Percentiles rank a stretch among this genome's conserved stretches.
phyloP scores from a whole-genome alignment of 2,329 filamentous ascomycete species.

The Nigrograna mackinnonii region DNA sequence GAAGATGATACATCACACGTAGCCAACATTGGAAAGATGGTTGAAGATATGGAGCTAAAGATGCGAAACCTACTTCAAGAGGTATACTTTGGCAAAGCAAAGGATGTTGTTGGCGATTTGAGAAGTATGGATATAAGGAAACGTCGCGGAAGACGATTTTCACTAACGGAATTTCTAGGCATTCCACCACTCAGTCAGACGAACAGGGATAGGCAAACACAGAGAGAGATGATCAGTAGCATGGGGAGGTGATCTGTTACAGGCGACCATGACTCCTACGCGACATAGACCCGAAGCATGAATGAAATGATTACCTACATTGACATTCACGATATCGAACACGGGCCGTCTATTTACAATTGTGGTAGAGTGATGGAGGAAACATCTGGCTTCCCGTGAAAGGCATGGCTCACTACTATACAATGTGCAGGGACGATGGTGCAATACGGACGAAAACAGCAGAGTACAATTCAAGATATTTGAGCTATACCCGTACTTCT shows the following conservation, averaged over 20 bases:
- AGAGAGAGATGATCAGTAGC: constrained; percentile 80
- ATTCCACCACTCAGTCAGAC: constrained; percentile 82
- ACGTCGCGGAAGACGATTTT: constrained; percentile 5
- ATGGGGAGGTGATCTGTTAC: constrained; percentile 45
- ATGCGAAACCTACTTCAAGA: constrained; percentile 98
- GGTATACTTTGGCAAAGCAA: constrained; percentile 99
- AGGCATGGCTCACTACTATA: too few species aligned
- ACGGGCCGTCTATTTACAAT: too few species aligned
- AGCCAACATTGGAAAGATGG: constrained; percentile 85
- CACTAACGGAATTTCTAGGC: constrained; percentile 45
- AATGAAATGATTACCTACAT: too few species aligned
- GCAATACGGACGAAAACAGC: too few species aligned
- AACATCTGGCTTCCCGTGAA: too few species aligned
- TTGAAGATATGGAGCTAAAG: constrained; percentile 99
- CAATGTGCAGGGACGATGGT: too few species aligned
- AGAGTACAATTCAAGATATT: too few species aligned
- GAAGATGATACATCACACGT: constrained; percentile 93
- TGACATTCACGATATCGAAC: too few species aligned
- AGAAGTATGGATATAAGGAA: constrained; percentile 62
- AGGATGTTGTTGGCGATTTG: constrained; percentile 95
- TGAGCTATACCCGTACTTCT: too few species aligned
- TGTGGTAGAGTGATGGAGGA: too few species aligned
- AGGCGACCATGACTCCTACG: too few species aligned
- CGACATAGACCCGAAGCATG: too few species aligned
- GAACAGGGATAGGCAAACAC: constrained; percentile 80